Evolutionary conservation across 352 stramenopile genomes (phyloP), one percentile per base, ranked within the genome.

Genomic region (Phytophthora melonis): DNA sequence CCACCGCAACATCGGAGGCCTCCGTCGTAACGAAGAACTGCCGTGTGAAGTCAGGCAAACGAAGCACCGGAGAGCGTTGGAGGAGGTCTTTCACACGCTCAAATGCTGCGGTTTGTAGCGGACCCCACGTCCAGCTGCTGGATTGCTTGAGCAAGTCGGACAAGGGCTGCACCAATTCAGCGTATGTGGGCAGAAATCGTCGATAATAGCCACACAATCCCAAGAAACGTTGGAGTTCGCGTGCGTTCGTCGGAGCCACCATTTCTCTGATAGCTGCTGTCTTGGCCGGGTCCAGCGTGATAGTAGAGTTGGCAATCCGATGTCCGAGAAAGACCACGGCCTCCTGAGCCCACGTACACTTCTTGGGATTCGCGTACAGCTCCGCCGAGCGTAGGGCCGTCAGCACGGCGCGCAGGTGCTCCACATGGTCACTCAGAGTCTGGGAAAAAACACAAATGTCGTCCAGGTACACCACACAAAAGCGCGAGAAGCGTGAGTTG

Each of bases 1-100:
- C 52, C 36, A 62, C 52, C 19, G 62, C 53, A 4, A 69, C 23
- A 41, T 63, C 53, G 1, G 39, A 62, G 2, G 53, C 62, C 5
- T 69, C 53, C 5, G 53, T 61, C 0, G 62, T 69, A 2, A 62
- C 62, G 23, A 69, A 69, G 49, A 69, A 57, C 18, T 41, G 13
- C 39, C 54, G 36, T 0, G 13, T 16, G 39, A 62, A 62, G 13
- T 58, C 43, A 6, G 52, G 39, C 4, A 62, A 55, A 5, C 45
- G 23, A 1, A 69, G 62, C 5, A 61, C 62, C 1, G 39, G 52
- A 11, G 50, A 68, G 30, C 39, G 39, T 6, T 69, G 62, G 19
- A 69, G 9, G 11, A 62, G 18, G 1, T 21, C 54, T n/a, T 62
- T 68, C 0, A 68, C 34, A 10, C 18, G 43, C 5, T 56, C 62